phyloP scores from a whole-genome alignment of 1,284 basidiomycete species.

The Golubevia sp. region DNA sequence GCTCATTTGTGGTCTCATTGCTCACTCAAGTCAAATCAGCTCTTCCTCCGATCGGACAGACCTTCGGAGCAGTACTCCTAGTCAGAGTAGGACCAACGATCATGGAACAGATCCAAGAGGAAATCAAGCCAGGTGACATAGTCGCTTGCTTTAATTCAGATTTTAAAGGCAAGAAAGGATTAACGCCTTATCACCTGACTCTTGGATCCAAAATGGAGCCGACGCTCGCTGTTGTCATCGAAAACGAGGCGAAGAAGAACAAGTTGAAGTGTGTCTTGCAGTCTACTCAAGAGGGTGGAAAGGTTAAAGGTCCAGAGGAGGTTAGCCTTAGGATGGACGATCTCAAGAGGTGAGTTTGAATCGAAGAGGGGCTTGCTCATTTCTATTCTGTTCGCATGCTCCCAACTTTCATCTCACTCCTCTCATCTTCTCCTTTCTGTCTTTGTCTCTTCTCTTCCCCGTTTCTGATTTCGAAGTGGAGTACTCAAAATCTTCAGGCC shows the following conservation, averaged over 20 bases:
- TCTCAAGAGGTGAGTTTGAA: too few relatives aligned
- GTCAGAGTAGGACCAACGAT: constrained; percentile 32
- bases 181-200: constrained; percentile 31
- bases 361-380: too few relatives aligned
- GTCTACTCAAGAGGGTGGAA: background rate
- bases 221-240: constrained; percentile 17
- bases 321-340: constrained; percentile 40
- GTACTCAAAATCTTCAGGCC: constrained; percentile 30
- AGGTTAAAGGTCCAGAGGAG: constrained; percentile 24
- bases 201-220: constrained; percentile 21
- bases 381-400: too few relatives aligned
- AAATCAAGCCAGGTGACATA: constrained; percentile 31
- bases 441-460: too few relatives aligned
- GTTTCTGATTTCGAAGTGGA: too few relatives aligned
- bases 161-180: constrained; percentile 37
- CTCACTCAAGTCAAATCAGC: constrained; percentile 8
- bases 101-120: constrained; percentile 22
- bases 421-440: too few relatives aligned
- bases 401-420: too few relatives aligned
- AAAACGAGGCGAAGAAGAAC: constrained; percentile 35
- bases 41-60: constrained; percentile 27
- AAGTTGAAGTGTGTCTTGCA: constrained; percentile 27
- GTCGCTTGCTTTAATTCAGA: constrained; percentile 23
- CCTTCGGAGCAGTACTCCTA: constrained; percentile 24
- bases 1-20: constrained; percentile 17